Conservation (phyloP, 345 rosid species). For the Ceriops decandra region DNA sequence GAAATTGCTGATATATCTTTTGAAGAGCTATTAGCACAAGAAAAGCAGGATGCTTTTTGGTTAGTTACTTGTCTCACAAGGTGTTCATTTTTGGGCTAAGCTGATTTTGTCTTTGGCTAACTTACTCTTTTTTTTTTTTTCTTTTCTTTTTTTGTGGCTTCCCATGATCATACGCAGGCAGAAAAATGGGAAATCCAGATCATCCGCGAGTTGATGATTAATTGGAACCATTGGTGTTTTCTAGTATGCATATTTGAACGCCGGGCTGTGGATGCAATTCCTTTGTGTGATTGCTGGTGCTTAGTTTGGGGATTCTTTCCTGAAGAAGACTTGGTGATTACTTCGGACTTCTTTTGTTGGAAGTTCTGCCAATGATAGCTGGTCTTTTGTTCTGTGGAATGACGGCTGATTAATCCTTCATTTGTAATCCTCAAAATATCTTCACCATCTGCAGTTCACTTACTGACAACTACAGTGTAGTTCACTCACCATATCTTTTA, state of each 20-base stretch:
- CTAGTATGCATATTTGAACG: constrained; percentile 9
- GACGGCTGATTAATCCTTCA: too few relatives aligned
- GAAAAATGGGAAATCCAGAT: constrained; percentile 60
- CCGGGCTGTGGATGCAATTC: not conserved
- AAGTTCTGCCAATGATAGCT: too few relatives aligned
- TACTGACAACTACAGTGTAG: too few relatives aligned
- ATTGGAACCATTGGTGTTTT: not conserved
- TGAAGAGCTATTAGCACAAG: constrained; percentile 84
- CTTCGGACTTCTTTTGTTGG: too few relatives aligned
- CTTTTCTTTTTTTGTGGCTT: constrained; percentile 12
- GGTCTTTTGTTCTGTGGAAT: too few relatives aligned
- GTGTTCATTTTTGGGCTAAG: not conserved
- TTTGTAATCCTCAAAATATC: too few relatives aligned
- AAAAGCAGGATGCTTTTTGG: constrained; percentile 91
- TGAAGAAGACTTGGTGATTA: not conserved
- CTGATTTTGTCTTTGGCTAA: not conserved
- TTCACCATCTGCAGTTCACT: too few relatives aligned
- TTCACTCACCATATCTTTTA: too few relatives aligned
- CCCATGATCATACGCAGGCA: constrained; percentile 48
- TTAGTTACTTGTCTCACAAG: constrained; percentile 29
- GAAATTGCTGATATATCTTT: constrained; percentile 67
- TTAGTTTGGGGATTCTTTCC: constrained; percentile 2
- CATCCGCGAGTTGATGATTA: constrained; percentile 32
- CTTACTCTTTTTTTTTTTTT: not conserved
- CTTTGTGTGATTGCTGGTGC: constrained; percentile 11